Base-by-base conservation (phyloP, 305 asterid genomes). In the Salvia sclarea region DNA sequence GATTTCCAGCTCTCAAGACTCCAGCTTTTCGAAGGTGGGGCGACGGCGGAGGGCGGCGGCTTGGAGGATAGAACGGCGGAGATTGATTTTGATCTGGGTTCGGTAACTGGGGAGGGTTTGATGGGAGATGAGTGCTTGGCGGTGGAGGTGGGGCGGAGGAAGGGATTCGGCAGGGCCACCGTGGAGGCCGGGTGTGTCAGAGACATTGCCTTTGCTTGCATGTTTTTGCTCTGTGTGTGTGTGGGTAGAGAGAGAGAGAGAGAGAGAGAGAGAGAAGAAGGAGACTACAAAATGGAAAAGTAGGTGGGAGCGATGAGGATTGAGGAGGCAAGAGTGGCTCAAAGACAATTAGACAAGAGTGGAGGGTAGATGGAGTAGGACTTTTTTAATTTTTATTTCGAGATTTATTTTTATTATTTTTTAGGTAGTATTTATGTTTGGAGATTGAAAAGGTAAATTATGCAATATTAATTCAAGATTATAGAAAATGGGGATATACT, bases 1-100 rank as follows among this genome's bases (percentile, higher is more conserved):
- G 82, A 70, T 74, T 71, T 76, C 86, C 86, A 82, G 84, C 82
- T 79, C 20, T 79, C 80, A 9, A 68, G 64, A 38, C 72, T 78
- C 83, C 86, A 81, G 35, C 30, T 52, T 52, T 69, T 66, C 0
- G 81, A 67, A 1, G 75, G 63, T 3, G 80, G 69, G 44, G 73
- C 37, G 71, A 78, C 61, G 63, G 76, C 13, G 44, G 80, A 25
- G 0, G 80, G 18, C 57, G 78, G 64, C 8, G 62, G 70, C 21
- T 69, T 68, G 64, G 85, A 81, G 71, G 85, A 77, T 65, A 77
- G 49, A 75, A 74, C 74, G 80, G 82, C 76, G 11, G 78, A 64
- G 66, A 77, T 81, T 28, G 69, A 30, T n/a, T 14, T 72, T 38
- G 77, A 56, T 69, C 71, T 47, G 67, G 72, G 74, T 43, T 71